Base-by-base conservation (phyloP, 176 grass and related monocot species). In the Dactylis glomerata region DNA sequence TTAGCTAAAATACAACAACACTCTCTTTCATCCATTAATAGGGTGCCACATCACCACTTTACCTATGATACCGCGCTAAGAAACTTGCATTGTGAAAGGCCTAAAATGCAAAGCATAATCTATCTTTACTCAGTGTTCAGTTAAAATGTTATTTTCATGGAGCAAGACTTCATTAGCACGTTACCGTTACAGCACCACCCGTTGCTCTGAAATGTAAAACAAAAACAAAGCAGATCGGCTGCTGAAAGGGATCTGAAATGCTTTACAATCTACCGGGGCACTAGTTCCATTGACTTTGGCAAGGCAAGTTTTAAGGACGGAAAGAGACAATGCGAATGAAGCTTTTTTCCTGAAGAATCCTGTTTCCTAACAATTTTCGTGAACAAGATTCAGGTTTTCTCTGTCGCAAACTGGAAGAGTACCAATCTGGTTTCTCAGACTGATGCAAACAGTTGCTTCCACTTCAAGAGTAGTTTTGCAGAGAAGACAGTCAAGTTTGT, bases 211-310 rank as follows among this genome's bases (percentile, higher is more conserved):
- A 51, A 51, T 2, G 49, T 51, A 19, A 51, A 51, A 19, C 49
- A 51, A 51, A 51, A 51, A 51, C 16, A 19, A 6, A 51, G 49
- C 49, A 51, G 15, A 19, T 51, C 49, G 16, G 47, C 47, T 19
- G 16, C 16, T 46, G 44, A 46, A 49, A 49, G 46, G 8, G 7
- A 55, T n/a, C 51, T 55, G 51, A 55, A 22, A 55, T 8, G 20
- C 20, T 55, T 55, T 7, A 8, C 5, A 55, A 55, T 55, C 20
- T 55, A 22, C 19, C 19, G 20, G 50, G 8, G 19, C 10, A 55
- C 20, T n/a, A 3, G 7, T 54, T 55, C 20, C 51, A 55, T 84
- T 88, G 75, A 88, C 81, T 28, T 41, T 67, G 64, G 6, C 26
- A 5, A 52, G 17, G 4, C 12, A 12, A 14, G 38, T 73, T 9